These are phyloP conservation scores for Lichtheimia corymbifera DNA, from an alignment of 371 early-diverging fungal genomes.

Conservation along the genomic window DNA sequence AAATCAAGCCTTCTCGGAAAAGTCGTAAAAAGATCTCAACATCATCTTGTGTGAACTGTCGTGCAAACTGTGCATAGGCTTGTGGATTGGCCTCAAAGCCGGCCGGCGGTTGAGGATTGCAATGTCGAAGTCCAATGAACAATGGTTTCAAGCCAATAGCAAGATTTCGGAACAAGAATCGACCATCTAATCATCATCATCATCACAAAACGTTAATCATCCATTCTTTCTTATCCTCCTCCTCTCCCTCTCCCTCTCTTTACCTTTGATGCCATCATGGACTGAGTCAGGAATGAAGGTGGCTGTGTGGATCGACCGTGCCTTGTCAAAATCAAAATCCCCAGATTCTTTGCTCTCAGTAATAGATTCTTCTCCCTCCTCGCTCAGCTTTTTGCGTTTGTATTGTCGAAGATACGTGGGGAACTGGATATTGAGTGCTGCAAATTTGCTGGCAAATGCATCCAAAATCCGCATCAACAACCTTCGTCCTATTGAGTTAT, in stretches of 20 bases:
- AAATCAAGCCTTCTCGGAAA: constrained; percentile 84
- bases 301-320: constrained; percentile 77
- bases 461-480: constrained; percentile 86
- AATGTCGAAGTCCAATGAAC: constrained; percentile 72
- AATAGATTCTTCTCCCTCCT: constrained; percentile 17
- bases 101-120: constrained; percentile 65
- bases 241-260: no score
- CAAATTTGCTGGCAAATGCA: constrained; percentile 79
- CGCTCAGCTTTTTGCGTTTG: constrained; percentile 35
- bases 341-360: constrained; percentile 34
- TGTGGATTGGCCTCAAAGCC: constrained; percentile 37
- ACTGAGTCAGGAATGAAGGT: constrained; percentile 62
- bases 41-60: constrained; percentile 75
- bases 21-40: constrained; percentile 66
- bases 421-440: constrained; percentile 69
- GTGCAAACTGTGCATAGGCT: constrained; percentile 46
- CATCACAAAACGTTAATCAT: not conserved
- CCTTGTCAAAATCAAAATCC: constrained; percentile 81
- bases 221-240: no score
- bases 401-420: constrained; percentile 55
- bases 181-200: constrained; percentile 44
- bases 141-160: constrained; percentile 86
- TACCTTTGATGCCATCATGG: constrained; percentile 78
- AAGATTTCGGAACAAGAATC: constrained; percentile 84
- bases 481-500: constrained; percentile 58